These are phyloP conservation scores for Scheffersomyces lignosus DNA, from an alignment of 805 yeast species.

Conservation along the genomic window DNA sequence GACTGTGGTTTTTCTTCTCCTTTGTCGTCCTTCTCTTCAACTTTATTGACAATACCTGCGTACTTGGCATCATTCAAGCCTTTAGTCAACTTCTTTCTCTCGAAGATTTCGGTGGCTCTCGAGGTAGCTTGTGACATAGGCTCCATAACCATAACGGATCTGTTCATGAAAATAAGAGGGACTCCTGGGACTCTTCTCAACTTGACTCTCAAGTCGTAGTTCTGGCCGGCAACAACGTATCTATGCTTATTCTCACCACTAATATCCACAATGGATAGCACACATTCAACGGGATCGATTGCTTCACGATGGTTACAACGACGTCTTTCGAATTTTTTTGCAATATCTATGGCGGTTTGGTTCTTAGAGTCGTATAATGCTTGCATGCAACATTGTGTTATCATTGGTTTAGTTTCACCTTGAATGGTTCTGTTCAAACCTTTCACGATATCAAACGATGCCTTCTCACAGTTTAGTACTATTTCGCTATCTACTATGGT, in stretches of 20 bases:
- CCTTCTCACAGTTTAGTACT: conserved; percentile 60
- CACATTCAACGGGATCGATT: conserved; percentile 71
- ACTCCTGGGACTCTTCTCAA: conserved; percentile 84
- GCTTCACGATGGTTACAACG: conserved; percentile 83
- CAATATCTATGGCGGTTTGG: conserved; percentile 75
- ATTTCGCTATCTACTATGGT: conserved; percentile 82
- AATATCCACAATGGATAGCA: conserved; percentile 64
- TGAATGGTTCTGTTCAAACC: conserved; percentile 82
- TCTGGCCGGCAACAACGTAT: conserved; percentile 85
- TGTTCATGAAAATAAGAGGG: conserved; percentile 81
- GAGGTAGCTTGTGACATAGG: conserved; percentile 76
- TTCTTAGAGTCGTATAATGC: conserved; percentile 71
- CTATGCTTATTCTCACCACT: conserved; percentile 86
- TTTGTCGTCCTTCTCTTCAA: conserved; percentile 16
- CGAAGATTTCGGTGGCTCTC: conserved; percentile 43
- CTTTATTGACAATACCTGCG: conserved; percentile 42
- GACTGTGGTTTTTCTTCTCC: conserved; percentile 11
- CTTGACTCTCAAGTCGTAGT: conserved; percentile 62
- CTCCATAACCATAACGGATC: conserved; percentile 96
- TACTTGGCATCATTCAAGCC: conserved; percentile 71
- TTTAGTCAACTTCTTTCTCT: conserved; percentile 63
- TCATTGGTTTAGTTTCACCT: conserved; percentile 82
- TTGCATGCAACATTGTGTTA: conserved; percentile 94
- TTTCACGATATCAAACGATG: conserved; percentile 76
- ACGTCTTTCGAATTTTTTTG: conserved; percentile 85